Evolutionary conservation across 2,329 filamentous ascomycete genomes (phyloP), one percentile per base, ranked within the genome.

Genomic region (Zymoseptoria passerinii): DNA sequence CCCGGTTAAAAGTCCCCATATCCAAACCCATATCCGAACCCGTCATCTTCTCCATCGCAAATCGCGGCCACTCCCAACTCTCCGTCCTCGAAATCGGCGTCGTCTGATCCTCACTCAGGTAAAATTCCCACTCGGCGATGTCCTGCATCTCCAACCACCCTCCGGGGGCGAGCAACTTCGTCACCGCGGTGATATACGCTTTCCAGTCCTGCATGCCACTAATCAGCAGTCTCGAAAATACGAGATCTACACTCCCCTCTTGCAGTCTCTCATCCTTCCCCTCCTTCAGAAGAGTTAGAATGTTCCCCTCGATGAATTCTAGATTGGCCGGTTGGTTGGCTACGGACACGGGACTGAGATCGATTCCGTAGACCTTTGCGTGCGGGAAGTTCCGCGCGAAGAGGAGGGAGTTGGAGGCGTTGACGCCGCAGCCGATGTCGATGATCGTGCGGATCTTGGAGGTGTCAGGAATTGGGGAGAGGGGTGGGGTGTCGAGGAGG

Each of bases 301-400:
- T 20, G 40, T 58, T 61, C 9, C 56, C 59, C 3, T 51, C 53
- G 8, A 61, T 58, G 48, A 61, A 61, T 27, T 52, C 35, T 6
- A 56, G 55, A 29, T 61, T 61, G 9, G 10, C n/a, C 1, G 56
- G 56, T 20, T 40, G 10, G 16, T 52, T 18, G 13, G 51, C 8
- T 20, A 74, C 63, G 58, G 61, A 56, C 7, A 52, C n/a, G 10
- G 19, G 50, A 8, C 19, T 16, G 2, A 52, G 27, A n/a, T 52
- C 50, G 18, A 52, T 9, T 8, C 23, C 23, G 23, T 52, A 52
- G 7, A 52, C 28, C n/a, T 52, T 13, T n/a, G 23, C 23, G 7
- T 9, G 13, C 0, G 50, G 50, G 16, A 48, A 54, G 4, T n/a
- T 19, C 1, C 20, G 19, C 13, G 52, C 28, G 13, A 40, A 54